Evolutionary conservation across 163 green algal genomes (phyloP).

Genomic region (Trebouxiophyceae sp.): DNA sequence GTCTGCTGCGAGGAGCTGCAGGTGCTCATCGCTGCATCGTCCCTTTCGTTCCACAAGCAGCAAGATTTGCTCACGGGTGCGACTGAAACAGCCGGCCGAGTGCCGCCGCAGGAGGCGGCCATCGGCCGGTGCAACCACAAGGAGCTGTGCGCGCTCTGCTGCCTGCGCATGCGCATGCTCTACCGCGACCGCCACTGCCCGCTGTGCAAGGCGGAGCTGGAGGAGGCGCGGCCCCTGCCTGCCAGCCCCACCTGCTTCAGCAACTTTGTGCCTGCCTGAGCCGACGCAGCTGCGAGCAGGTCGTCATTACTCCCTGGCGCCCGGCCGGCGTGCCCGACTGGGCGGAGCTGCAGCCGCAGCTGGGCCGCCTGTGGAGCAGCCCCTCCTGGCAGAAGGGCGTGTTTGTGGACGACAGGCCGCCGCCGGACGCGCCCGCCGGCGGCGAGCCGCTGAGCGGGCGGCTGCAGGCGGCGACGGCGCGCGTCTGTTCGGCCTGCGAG

Average conservation of each 20-base stretch:
- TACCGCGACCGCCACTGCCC: neutral
- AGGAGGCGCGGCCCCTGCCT: neutral
- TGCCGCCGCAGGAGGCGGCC: neutral
- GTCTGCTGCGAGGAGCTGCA: no score
- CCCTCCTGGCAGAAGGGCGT: neutral
- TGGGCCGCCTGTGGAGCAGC: neutral
- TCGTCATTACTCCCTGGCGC: neutral
- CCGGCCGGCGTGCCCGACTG: neutral
- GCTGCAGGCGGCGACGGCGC: neutral
- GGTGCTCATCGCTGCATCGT: no score
- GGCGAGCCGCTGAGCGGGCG: neutral
- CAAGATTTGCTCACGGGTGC: no score
- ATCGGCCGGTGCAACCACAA: conserved; percentile 2
- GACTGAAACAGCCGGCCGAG: no score
- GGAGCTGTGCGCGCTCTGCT: neutral
- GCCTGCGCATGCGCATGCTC: neutral
- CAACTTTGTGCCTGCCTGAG: no score
- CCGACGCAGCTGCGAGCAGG: neutral
- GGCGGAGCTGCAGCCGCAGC: neutral
- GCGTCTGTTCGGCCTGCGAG: no score
- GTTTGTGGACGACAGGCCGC: neutral
- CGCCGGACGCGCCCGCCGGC: no score
- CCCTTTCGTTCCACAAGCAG: no score
- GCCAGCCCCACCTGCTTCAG: no score
- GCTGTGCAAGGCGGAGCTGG: neutral